Evolutionary conservation across 768 basidiomycete genomes (phyloP).

Genomic region (Russula ochroleuca): DNA sequence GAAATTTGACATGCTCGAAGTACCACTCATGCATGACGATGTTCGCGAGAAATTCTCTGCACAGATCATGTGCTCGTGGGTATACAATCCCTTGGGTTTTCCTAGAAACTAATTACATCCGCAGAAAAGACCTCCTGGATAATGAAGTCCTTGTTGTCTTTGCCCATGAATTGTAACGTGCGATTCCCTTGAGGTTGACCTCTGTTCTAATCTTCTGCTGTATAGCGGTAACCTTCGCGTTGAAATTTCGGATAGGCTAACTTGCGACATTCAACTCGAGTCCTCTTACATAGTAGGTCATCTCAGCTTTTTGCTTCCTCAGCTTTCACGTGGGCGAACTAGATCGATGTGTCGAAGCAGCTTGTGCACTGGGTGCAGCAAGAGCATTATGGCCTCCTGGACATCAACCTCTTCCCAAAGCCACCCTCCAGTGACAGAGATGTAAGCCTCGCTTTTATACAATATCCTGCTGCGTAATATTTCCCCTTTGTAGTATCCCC

Average conservation of each 20-base stretch:
- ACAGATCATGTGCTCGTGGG: conserved; percentile 89
- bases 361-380: conserved; percentile 72
- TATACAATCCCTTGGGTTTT: conserved; percentile 16
- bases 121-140: conserved; percentile 71
- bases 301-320: not conserved
- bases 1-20: conserved; percentile 71
- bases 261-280: conserved; percentile 71
- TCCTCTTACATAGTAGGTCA: conserved; percentile 73
- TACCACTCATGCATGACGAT: conserved; percentile 65
- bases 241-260: conserved; percentile 69
- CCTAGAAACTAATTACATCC: not conserved
- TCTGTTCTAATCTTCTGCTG: conserved; percentile 6
- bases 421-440: conserved; percentile 16
- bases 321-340: conserved; percentile 5
- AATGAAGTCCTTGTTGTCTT: conserved; percentile 79
- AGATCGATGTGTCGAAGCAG: conserved; percentile 84
- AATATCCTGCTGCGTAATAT: not conserved
- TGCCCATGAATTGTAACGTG: conserved; percentile 83
- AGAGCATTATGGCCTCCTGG: conserved; percentile 69
- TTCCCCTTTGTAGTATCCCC: conserved; percentile 20
- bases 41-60: conserved; percentile 70
- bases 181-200: not conserved
- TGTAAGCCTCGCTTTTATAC: conserved; percentile 12
- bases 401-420: conserved; percentile 79
- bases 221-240: conserved; percentile 81